These are phyloP conservation scores for Tolypocladium ophioglossoides DNA, from an alignment of 2,329 filamentous ascomycete species.

Conservation along the genomic window DNA sequence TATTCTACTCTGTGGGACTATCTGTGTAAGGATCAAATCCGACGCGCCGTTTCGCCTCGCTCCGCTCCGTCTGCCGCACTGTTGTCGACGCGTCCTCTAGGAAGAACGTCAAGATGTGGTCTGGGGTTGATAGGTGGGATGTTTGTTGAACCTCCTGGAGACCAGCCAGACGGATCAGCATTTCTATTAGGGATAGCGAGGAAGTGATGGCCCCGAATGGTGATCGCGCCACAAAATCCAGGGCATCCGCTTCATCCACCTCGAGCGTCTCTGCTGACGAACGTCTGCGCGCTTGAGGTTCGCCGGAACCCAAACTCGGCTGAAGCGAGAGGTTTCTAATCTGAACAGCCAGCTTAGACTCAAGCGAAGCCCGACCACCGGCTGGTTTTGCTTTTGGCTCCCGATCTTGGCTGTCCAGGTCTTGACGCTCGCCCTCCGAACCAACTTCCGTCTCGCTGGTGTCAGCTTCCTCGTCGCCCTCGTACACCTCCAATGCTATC, in stretches of 20 bases:
- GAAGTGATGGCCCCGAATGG: conserved; percentile 42
- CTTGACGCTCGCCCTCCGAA: conserved; percentile 23
- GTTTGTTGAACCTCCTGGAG: conserved; percentile 88
- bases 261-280: neutral
- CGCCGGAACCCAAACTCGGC: conserved; percentile 5
- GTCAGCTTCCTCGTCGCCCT: conserved; percentile 39
- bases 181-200: conserved; percentile 71
- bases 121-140: conserved; percentile 79
- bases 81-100: conserved; percentile 51
- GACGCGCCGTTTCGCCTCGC: conserved; percentile 36
- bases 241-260: conserved; percentile 7
- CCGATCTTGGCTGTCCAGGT: conserved; percentile 19
- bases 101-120: conserved; percentile 85
- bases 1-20: conserved; percentile 17
- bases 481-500: conserved; percentile 81
- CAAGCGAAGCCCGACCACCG: conserved; percentile 17
- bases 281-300: neutral
- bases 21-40: conserved; percentile 49
- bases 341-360: conserved; percentile 28
- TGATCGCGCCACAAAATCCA: conserved; percentile 26
- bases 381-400: conserved; percentile 2
- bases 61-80: conserved; percentile 28
- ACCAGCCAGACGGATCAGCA: conserved; percentile 73
- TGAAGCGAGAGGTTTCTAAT: conserved; percentile 28
- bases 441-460: conserved; percentile 27